Conservation (phyloP, 805 yeast species). For the Starmerella vaccinii region DNA sequence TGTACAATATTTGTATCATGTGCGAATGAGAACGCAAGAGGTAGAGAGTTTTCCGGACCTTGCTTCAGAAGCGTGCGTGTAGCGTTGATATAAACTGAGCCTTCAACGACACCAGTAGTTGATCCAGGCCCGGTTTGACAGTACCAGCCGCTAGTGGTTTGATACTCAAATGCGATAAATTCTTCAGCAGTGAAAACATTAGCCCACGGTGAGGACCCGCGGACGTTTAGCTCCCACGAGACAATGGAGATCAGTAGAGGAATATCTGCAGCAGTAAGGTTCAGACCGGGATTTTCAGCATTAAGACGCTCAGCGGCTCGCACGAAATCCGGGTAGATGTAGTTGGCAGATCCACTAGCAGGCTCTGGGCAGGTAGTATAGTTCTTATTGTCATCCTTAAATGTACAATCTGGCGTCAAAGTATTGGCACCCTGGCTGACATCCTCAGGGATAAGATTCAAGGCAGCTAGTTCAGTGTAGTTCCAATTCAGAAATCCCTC, state of each 20-base stretch:
- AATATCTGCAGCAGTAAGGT: slow-evolving; percentile 36
- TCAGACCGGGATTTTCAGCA: slow-evolving; percentile 28
- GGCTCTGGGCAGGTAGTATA: slow-evolving; percentile 6
- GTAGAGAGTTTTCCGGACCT: slow-evolving; percentile 31
- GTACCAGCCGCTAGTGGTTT: slow-evolving; percentile 22
- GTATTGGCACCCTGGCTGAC: slow-evolving; percentile 24
- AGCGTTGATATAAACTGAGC: slow-evolving; percentile 42
- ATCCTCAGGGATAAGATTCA: slow-evolving; percentile 23
- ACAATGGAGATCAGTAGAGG: slow-evolving; percentile 37
- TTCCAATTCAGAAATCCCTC: slow-evolving; percentile 27
- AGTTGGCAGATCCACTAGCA: background rate
- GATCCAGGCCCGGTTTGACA: slow-evolving; percentile 29
- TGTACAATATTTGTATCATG: slow-evolving; percentile 52
- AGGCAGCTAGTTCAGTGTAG: slow-evolving; percentile 24
- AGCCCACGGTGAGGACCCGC: slow-evolving; percentile 37
- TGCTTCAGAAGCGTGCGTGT: slow-evolving; percentile 38
- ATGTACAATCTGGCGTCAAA: slow-evolving; percentile 26
- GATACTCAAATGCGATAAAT: slow-evolving; percentile 27
- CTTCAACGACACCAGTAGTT: slow-evolving; percentile 29
- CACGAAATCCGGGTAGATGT: slow-evolving; percentile 14
- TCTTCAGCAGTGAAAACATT: slow-evolving; percentile 28
- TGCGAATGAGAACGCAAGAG: slow-evolving; percentile 41
- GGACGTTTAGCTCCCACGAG: slow-evolving; percentile 40
- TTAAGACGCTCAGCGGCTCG: slow-evolving; percentile 25
- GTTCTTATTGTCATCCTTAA: slow-evolving; percentile 12